Percentiles rank a stretch among this genome's conserved stretches.
Conservation (phyloP, 2,329 filamentous ascomycete species). For the Colletotrichum spinosum region DNA sequence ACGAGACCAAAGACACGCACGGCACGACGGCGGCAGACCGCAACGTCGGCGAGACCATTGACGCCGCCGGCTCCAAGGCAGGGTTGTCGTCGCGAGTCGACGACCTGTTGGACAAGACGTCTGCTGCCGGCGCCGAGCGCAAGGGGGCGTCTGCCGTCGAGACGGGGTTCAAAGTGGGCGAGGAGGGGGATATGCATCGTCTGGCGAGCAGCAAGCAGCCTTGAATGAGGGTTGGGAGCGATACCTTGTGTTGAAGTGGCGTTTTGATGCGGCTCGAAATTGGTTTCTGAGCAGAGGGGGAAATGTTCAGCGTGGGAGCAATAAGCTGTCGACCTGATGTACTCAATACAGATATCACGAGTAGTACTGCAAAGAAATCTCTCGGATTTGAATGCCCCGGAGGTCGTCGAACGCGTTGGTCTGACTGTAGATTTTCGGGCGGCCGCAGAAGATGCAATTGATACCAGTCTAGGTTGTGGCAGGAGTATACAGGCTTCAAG, state of each 20-base stretch:
- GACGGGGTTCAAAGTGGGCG: conserved; percentile 25
- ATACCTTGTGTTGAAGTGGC: no score
- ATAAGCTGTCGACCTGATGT: no score
- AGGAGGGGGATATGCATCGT: conserved; percentile 20
- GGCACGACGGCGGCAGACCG: conserved; percentile 13
- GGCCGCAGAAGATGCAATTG: no score
- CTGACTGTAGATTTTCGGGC: no score
- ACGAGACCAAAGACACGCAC: conserved; percentile 32
- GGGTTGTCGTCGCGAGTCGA: conserved; percentile 28
- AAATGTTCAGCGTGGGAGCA: no score
- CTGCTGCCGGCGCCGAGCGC: conserved; percentile 5
- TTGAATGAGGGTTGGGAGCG: not conserved
- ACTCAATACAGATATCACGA: no score
- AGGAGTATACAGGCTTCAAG: no score
- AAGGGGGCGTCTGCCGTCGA: conserved; percentile 9
- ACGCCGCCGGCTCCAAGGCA: conserved; percentile 9
- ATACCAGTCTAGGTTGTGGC: no score
- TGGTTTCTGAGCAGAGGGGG: not conserved
- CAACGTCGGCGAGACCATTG: conserved; percentile 28
- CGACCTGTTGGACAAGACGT: conserved; percentile 20
- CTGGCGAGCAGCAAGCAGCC: conserved; percentile 34
- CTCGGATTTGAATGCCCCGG: no score
- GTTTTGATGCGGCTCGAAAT: not conserved
- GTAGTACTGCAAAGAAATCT: no score
- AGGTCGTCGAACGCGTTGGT: no score